phyloP scores from a whole-genome alignment of 805 yeast species.

The Debaryomyces maramus region DNA sequence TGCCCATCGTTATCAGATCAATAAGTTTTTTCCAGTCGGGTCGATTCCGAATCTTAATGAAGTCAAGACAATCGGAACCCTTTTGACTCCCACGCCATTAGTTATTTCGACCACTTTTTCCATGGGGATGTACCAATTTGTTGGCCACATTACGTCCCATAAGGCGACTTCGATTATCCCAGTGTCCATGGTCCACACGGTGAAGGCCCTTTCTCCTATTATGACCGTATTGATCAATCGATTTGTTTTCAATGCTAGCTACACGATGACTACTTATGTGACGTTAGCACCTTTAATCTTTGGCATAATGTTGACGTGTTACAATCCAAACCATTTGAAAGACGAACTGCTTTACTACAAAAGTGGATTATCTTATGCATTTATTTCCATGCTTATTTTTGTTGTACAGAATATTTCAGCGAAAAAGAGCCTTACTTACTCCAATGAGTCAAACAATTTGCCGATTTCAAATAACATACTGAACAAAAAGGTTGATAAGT shows the following conservation, averaged over 20 bases:
- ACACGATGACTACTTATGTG: slow-evolving; percentile 65
- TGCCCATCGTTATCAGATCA: slow-evolving; percentile 22
- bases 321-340: slow-evolving; percentile 40
- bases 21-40: slow-evolving; percentile 42
- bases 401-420: slow-evolving; percentile 81
- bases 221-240: slow-evolving; percentile 82
- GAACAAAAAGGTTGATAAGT: slow-evolving; percentile 58
- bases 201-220: slow-evolving; percentile 88
- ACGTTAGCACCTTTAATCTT: slow-evolving; percentile 75
- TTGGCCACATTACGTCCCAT: slow-evolving; percentile 89
- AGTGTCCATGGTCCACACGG: slow-evolving; percentile 92
- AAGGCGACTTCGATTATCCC: slow-evolving; percentile 91
- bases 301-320: slow-evolving; percentile 85
- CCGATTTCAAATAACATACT: slow-evolving; percentile 18
- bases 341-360: slow-evolving; percentile 21
- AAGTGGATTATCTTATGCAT: slow-evolving; percentile 51
- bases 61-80: slow-evolving; percentile 31
- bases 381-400: slow-evolving; percentile 61
- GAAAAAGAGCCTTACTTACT: slow-evolving; percentile 63
- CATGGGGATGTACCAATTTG: slow-evolving; percentile 91
- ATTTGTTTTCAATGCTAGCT: slow-evolving; percentile 55
- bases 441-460: slow-evolving; percentile 20
- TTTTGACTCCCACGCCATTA: slow-evolving; percentile 54
- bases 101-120: slow-evolving; percentile 74
- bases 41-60: slow-evolving; percentile 43